Percentiles rank a stretch among this genome's conserved stretches.
Conservation (phyloP, 1,284 basidiomycete species). For the Boletus smithii region DNA sequence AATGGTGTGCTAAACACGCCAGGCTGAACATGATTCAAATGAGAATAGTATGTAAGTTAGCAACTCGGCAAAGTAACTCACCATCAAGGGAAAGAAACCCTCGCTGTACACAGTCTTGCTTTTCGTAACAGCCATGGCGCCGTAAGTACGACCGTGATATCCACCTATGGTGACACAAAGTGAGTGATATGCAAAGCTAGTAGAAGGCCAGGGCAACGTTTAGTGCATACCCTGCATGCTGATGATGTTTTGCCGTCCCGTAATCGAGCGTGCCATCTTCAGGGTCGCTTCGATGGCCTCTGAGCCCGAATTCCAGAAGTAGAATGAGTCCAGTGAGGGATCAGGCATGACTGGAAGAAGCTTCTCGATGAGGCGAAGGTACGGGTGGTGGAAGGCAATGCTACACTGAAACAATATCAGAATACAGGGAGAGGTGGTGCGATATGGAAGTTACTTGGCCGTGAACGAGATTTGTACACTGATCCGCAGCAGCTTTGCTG, state of each 20-base stretch:
- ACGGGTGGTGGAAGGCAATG: constrained; percentile 75
- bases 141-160: constrained; percentile 86
- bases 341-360: constrained; percentile 84
- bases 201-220: background rate
- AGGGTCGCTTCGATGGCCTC: constrained; percentile 85
- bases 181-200: background rate
- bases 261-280: constrained; percentile 76
- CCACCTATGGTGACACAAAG: constrained; percentile 45
- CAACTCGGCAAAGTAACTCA: constrained; percentile 33
- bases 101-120: constrained; percentile 90
- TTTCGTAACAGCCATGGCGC: constrained; percentile 83
- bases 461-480: constrained; percentile 80
- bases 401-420: constrained; percentile 52
- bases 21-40: constrained; percentile 47
- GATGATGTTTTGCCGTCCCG: constrained; percentile 84
- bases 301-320: constrained; percentile 94
- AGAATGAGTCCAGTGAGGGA: constrained; percentile 88
- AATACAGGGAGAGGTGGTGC: constrained; percentile 1
- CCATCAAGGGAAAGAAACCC: constrained; percentile 80
- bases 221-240: constrained; percentile 70
- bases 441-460: constrained; percentile 49
- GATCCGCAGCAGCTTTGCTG: constrained; percentile 81
- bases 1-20: constrained; percentile 81
- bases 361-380: constrained; percentile 73
- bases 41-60: background rate